Percentiles rank a stretch among this genome's conserved stretches.
These are phyloP conservation scores for Gentiana dahurica DNA, from an alignment of 257 asterid species.

Conservation along the genomic window DNA sequence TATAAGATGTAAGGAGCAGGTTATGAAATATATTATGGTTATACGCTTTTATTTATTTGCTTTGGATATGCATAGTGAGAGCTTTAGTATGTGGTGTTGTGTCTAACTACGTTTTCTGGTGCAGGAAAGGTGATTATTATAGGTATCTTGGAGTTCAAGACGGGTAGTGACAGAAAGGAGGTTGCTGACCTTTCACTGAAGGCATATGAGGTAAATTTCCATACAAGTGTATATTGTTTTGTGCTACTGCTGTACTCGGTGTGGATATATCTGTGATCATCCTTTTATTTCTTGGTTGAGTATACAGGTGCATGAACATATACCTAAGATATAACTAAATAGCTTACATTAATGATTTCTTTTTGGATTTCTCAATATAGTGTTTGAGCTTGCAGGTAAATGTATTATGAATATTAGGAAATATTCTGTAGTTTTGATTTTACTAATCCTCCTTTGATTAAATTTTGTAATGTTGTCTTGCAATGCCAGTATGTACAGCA, in stretches of 20 bases:
- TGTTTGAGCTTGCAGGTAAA: too few relatives aligned
- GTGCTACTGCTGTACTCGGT: background rate
- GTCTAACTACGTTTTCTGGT: slow-evolving; percentile 1
- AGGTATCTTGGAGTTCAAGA: slow-evolving; percentile 35
- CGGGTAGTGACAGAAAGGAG: slow-evolving; percentile 28
- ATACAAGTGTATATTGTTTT: background rate
- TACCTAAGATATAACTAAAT: too few relatives aligned
- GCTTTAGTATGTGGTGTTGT: background rate
- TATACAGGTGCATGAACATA: background rate
- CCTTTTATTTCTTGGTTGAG: background rate
- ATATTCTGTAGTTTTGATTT: too few relatives aligned
- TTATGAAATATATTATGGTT: background rate
- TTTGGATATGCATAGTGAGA: background rate
- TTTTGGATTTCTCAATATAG: too few relatives aligned
- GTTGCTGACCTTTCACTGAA: slow-evolving; percentile 36
- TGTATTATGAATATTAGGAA: too few relatives aligned
- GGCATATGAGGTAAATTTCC: slow-evolving; percentile 29
- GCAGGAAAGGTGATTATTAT: slow-evolving; percentile 46
- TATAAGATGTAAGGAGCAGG: slow-evolving; percentile 60
- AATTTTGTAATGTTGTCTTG: too few relatives aligned
- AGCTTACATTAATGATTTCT: too few relatives aligned
- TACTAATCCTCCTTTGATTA: too few relatives aligned
- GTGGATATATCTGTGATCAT: background rate
- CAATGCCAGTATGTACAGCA: too few relatives aligned
- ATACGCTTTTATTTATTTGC: background rate